phyloP scores from a whole-genome alignment of 2,329 filamentous ascomycete genomes.

The Claviceps citrina region DNA sequence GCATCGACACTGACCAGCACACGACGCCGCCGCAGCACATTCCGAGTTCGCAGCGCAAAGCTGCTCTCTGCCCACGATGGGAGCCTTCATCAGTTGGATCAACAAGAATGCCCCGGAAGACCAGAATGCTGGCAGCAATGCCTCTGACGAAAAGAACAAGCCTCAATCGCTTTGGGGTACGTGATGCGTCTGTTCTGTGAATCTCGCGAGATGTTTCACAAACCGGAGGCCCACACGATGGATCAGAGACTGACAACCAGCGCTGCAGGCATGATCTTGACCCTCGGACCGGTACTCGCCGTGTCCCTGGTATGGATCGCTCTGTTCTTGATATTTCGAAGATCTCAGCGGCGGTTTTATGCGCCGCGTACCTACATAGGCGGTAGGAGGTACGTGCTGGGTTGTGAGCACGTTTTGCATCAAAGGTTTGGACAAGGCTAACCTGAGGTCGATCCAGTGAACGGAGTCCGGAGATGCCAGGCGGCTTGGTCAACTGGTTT shows the following conservation, averaged over 20 bases:
- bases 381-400: constrained; percentile 27
- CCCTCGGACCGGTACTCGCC: constrained; percentile 36
- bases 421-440: no score
- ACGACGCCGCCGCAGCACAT: not conserved
- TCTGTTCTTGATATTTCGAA: constrained; percentile 35
- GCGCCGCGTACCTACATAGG: constrained; percentile 36
- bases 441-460: constrained; percentile 28
- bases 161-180: constrained; percentile 23
- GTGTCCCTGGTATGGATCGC: constrained; percentile 33
- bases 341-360: constrained; percentile 36
- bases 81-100: constrained; percentile 25
- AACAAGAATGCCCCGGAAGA: constrained; percentile 16
- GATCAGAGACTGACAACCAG: constrained; percentile 4
- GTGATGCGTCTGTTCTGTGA: constrained; percentile 2
- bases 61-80: constrained; percentile 17
- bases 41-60: not conserved
- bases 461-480: constrained; percentile 38
- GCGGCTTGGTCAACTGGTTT: constrained; percentile 48
- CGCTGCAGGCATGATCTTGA: constrained; percentile 27
- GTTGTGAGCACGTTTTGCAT: no score
- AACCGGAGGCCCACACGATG: not conserved
- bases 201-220: not conserved
- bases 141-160: constrained; percentile 6
- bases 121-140: constrained; percentile 11
- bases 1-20: not conserved